Conservation (phyloP, 139 green algal genomes). For the Haematococcus sp. region DNA sequence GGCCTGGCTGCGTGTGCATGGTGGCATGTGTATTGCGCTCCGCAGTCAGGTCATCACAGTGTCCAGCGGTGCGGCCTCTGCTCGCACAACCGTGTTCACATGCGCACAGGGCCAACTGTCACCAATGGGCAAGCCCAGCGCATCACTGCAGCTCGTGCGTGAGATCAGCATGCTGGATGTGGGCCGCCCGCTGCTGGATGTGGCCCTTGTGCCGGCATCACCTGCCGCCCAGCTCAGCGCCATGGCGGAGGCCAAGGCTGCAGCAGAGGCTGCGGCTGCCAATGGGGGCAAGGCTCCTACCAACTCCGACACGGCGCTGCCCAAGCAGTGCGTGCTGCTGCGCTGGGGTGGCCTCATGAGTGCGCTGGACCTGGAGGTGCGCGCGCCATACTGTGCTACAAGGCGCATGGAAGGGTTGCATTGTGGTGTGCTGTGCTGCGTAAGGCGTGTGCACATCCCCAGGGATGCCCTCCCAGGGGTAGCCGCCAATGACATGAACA, state of each 20-base stretch:
- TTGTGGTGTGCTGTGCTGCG: too few relatives aligned
- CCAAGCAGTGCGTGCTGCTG: slow-evolving; percentile 75
- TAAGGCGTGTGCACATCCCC: too few relatives aligned
- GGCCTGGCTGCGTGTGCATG: too few relatives aligned
- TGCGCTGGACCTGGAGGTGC: slow-evolving; percentile 77
- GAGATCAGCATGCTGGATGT: slow-evolving; percentile 83
- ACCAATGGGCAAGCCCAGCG: slow-evolving; percentile 38
- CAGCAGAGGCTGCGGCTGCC: background rate
- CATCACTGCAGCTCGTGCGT: slow-evolving; percentile 46
- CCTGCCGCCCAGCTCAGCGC: background rate
- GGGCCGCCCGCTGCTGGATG: slow-evolving; percentile 46
- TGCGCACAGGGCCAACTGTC: slow-evolving; percentile 39
- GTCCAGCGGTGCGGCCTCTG: too few relatives aligned
- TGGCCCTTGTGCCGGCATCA: slow-evolving; percentile 35
- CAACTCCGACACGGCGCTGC: too few relatives aligned
- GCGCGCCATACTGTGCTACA: background rate
- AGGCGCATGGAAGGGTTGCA: too few relatives aligned
- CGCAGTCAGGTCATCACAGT: background rate
- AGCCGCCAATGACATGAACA: too few relatives aligned
- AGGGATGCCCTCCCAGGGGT: too few relatives aligned
- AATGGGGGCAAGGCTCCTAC: background rate
- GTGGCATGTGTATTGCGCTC: background rate
- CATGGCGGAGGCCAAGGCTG: slow-evolving; percentile 6
- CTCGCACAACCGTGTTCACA: background rate
- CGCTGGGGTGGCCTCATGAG: slow-evolving; percentile 79